These are phyloP conservation scores for thale cress (Arabidopsis thaliana) DNA, from an alignment of 345 rosid species.

Conservation along the genomic window DNA sequence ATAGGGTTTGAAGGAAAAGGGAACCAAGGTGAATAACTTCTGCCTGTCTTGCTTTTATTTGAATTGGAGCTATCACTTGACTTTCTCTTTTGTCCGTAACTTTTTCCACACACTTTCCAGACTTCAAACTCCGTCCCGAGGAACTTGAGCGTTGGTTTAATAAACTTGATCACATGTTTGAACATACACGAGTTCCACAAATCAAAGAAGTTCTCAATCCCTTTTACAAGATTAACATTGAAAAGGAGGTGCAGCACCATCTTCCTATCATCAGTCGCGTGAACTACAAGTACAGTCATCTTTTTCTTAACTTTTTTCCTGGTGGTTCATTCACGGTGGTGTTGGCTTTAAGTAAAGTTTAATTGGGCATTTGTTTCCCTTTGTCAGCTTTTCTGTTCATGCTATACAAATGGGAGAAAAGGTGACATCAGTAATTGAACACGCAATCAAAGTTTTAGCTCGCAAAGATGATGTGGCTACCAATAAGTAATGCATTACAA, in stretches of 20 bases:
- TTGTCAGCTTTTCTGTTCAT: constrained; percentile 85
- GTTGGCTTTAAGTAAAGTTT: constrained; percentile 22
- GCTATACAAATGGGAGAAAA: constrained; percentile 91
- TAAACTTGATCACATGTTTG: constrained; percentile 89
- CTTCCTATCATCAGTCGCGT: constrained; percentile 80
- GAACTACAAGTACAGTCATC: constrained; percentile 73
- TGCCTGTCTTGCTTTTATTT: constrained; percentile 4
- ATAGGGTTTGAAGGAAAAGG: constrained; percentile 97
- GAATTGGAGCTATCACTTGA: constrained; percentile 16
- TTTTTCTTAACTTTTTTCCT: constrained; percentile 24
- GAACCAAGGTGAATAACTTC: constrained; percentile 69
- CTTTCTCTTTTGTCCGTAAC: constrained; percentile 31
- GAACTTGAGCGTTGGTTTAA: constrained; percentile 97
- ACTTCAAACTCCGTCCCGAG: constrained; percentile 77
- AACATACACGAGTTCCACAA: constrained; percentile 83
- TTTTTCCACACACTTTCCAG: constrained; percentile 45
- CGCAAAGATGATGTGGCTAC: constrained; percentile 72
- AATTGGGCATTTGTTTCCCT: constrained; percentile 16
- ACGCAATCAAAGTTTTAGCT: constrained; percentile 75
- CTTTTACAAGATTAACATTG: constrained; percentile 66
- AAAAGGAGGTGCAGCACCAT: constrained; percentile 68
- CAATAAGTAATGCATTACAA: constrained; percentile 56
- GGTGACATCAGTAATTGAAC: constrained; percentile 84
- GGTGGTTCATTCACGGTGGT: constrained; percentile 24
- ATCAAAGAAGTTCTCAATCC: constrained; percentile 76